These are phyloP conservation scores for Didymella lethalis DNA, from an alignment of 2,329 filamentous ascomycete genomes.

Conservation along the genomic window DNA sequence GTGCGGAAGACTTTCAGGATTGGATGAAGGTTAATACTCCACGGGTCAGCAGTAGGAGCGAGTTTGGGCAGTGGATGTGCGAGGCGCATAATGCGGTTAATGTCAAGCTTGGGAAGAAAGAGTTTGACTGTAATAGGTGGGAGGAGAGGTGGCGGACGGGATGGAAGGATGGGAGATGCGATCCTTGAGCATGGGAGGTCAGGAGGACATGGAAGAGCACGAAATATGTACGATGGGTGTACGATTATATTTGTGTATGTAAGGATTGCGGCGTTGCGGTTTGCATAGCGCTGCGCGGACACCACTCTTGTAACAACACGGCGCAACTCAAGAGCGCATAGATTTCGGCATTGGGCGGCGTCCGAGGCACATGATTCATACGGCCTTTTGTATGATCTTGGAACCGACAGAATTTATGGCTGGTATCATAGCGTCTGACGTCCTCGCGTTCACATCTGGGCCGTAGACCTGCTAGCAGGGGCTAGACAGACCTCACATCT, in stretches of 20 bases:
- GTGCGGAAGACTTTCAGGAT: conserved; percentile 85
- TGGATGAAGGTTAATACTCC: conserved; percentile 81
- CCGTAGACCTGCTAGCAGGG: neutral
- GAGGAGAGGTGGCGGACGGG: conserved; percentile 94
- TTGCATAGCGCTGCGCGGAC: conserved; percentile 7
- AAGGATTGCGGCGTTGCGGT: neutral
- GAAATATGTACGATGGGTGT: conserved; percentile 5
- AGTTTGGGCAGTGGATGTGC: conserved; percentile 84
- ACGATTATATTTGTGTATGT: conserved; percentile 11
- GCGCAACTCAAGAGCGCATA: conserved; percentile 9
- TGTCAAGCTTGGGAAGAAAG: conserved; percentile 85
- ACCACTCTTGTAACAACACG: conserved; percentile 5
- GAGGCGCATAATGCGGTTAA: conserved; percentile 89
- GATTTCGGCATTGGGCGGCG: conserved; percentile 24
- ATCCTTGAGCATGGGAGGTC: conserved; percentile 50
- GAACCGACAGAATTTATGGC: neutral
- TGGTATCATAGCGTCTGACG: neutral
- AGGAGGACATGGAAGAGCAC: neutral
- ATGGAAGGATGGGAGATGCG: conserved; percentile 75
- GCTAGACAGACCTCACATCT: conserved; percentile 9
- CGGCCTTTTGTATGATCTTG: neutral
- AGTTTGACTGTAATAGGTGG: conserved; percentile 90
- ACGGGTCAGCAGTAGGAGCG: conserved; percentile 64
- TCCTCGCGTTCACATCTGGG: neutral
- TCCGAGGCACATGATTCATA: conserved; percentile 5